Conservation (phyloP, 306 rosid species). For the Cajanus cajan region DNA sequence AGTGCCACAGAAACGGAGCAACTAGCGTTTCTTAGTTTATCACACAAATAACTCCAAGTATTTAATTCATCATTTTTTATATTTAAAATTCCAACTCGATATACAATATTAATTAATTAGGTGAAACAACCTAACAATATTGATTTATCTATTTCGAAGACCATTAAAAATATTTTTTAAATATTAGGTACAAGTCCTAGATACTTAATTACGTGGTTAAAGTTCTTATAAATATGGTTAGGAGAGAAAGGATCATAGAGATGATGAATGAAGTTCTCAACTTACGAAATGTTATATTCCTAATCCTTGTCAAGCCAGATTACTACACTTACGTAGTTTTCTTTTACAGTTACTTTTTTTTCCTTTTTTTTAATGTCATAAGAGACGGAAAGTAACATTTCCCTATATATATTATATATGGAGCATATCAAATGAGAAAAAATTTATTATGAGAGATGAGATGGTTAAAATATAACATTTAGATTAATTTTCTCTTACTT, state of each 20-base stretch:
- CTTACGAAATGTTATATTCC: neutral
- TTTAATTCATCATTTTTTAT: no score
- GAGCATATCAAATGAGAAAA: no score
- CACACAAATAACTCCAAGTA: neutral
- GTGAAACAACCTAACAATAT: no score
- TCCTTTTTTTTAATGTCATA: no score
- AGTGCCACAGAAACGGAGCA: neutral
- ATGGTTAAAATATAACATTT: no score
- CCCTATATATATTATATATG: no score
- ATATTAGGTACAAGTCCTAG: neutral
- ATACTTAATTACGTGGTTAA: neutral
- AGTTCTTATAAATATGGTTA: neutral
- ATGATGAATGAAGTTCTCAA: neutral
- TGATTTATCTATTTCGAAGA: no score
- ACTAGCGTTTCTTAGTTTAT: neutral
- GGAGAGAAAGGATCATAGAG: neutral
- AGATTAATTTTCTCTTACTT: no score
- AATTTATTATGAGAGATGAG: no score
- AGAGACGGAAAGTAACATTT: neutral
- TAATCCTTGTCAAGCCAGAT: neutral
- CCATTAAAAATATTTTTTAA: neutral
- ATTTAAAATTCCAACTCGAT: no score
- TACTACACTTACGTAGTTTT: neutral
- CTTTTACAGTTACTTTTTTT: neutral
- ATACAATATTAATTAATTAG: no score